These are phyloP conservation scores for Russula olivacea DNA, from an alignment of 768 basidiomycete genomes.

Conservation along the genomic window DNA sequence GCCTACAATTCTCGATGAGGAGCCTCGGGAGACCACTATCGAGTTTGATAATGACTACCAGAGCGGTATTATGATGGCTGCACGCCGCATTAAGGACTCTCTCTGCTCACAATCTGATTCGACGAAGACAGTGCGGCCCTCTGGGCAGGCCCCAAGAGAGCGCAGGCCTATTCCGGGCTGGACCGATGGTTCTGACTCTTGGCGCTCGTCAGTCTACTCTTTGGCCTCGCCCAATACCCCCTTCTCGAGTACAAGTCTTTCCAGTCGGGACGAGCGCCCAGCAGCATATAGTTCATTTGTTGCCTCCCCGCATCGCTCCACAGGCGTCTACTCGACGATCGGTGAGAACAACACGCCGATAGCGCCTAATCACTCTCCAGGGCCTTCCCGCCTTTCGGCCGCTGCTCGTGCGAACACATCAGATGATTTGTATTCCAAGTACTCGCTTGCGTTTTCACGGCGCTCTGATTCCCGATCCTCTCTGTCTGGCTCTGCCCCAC, in stretches of 20 bases:
- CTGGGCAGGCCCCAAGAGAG: slow-evolving; percentile 29
- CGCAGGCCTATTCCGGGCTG: slow-evolving; percentile 53
- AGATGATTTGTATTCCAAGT: slow-evolving; percentile 50
- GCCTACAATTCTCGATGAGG: slow-evolving; percentile 37
- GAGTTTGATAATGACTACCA: slow-evolving; percentile 39
- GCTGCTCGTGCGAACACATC: slow-evolving; percentile 27
- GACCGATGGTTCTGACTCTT: slow-evolving; percentile 60
- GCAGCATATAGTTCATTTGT: slow-evolving; percentile 43
- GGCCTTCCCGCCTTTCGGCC: slow-evolving; percentile 29
- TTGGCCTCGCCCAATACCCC: slow-evolving; percentile 39
- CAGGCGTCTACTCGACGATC: slow-evolving; percentile 46
- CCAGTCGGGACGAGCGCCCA: slow-evolving; percentile 31
- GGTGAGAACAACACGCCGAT: slow-evolving; percentile 30
- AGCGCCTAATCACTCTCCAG: slow-evolving; percentile 12
- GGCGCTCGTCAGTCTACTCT: slow-evolving; percentile 61
- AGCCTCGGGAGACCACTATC: slow-evolving; percentile 23
- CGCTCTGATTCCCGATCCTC: slow-evolving; percentile 48
- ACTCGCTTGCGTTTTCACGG: slow-evolving; percentile 50
- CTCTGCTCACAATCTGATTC: slow-evolving; percentile 38
- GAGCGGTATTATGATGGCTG: slow-evolving; percentile 66
- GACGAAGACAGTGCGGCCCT: slow-evolving; percentile 27
- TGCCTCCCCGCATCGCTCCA: slow-evolving; percentile 46
- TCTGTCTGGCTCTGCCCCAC: slow-evolving; percentile 31
- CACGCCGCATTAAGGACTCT: slow-evolving; percentile 46
- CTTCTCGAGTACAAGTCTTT: slow-evolving; percentile 23